phyloP scores from a whole-genome alignment of 352 stramenopile genomes.

The Phytopythium kandeliae region DNA sequence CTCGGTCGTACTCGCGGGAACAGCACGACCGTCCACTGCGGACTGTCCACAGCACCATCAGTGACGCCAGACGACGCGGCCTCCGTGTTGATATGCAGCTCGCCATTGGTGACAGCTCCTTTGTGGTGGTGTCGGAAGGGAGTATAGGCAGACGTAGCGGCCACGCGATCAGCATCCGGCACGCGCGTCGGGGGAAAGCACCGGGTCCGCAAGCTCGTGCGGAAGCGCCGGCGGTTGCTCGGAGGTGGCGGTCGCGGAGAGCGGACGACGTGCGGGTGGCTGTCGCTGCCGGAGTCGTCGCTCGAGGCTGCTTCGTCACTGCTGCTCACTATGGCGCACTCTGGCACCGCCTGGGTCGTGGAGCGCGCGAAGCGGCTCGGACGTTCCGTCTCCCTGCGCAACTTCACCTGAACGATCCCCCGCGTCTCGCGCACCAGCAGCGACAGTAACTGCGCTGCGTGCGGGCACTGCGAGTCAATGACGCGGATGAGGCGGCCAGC shows the following conservation, averaged over 20 bases:
- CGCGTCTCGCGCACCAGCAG: constrained; percentile 8
- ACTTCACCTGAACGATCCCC: constrained; percentile 13
- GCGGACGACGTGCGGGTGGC: too few species aligned
- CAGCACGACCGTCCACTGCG: constrained; percentile 30
- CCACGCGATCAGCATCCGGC: constrained; percentile 19
- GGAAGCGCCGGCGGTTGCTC: constrained; percentile 15
- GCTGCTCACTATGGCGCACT: too few species aligned
- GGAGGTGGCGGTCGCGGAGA: constrained; percentile 1
- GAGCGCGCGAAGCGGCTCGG: background rate
- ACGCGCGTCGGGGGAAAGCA: constrained; percentile 38
- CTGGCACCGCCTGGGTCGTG: background rate
- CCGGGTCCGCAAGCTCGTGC: constrained; percentile 27
- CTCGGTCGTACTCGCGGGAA: constrained; percentile 33
- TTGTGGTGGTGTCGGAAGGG: constrained; percentile 20
- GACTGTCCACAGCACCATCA: constrained; percentile 8
- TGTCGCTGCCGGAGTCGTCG: too few species aligned
- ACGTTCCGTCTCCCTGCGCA: constrained; percentile 9
- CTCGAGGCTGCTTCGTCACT: too few species aligned
- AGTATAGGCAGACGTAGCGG: constrained; percentile 20
- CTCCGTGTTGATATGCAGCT: constrained; percentile 12
- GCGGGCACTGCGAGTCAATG: constrained; percentile 8
- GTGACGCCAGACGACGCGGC: background rate
- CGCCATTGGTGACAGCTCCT: background rate
- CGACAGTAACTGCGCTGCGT: constrained; percentile 17
- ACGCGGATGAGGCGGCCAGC: background rate